phyloP scores from a whole-genome alignment of 352 stramenopile species.

The Globisporangium ultimum region DNA sequence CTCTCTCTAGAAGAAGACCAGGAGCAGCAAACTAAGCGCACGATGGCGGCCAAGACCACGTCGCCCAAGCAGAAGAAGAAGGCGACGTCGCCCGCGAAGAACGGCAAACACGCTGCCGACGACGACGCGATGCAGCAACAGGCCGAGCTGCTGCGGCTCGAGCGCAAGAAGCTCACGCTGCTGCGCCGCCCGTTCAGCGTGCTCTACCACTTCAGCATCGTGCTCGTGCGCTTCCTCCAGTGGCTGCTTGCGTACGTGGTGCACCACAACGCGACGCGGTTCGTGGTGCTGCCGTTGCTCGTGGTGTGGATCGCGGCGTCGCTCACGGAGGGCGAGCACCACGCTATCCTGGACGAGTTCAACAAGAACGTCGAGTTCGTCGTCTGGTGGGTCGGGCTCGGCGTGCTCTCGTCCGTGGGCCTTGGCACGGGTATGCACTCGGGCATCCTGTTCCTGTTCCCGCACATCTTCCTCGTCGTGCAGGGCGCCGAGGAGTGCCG shows the following conservation, averaged over 20 bases:
- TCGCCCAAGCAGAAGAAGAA: slow-evolving; percentile 4
- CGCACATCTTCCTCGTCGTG: slow-evolving; percentile 93
- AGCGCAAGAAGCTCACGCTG: slow-evolving; percentile 85
- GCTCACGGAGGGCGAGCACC: slow-evolving; percentile 67
- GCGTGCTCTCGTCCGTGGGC: slow-evolving; percentile 92
- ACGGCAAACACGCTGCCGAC: slow-evolving; percentile 5
- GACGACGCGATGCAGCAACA: slow-evolving; percentile 17
- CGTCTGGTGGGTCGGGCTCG: slow-evolving; percentile 92
- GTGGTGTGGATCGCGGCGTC: slow-evolving; percentile 66
- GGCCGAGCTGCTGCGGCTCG: slow-evolving; percentile 57
- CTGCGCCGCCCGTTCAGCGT: slow-evolving; percentile 68
- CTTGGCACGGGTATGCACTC: slow-evolving; percentile 94
- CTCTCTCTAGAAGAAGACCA: not conserved
- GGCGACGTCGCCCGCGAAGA: slow-evolving; percentile 1
- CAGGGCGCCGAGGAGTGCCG: slow-evolving; percentile 85
- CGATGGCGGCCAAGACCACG: slow-evolving; percentile 7
- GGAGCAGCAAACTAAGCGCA: too few species aligned
- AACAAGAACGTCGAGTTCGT: slow-evolving; percentile 86
- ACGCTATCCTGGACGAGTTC: slow-evolving; percentile 75
- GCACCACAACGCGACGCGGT: slow-evolving; percentile 72
- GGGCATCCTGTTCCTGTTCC: slow-evolving; percentile 93
- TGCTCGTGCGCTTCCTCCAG: slow-evolving; percentile 67
- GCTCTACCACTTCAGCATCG: slow-evolving; percentile 81
- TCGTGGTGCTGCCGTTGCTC: slow-evolving; percentile 71
- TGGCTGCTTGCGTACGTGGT: slow-evolving; percentile 66